Evolutionary conservation across 2,329 filamentous ascomycete genomes (phyloP).

Genomic region (Ophiostoma australiae): DNA sequence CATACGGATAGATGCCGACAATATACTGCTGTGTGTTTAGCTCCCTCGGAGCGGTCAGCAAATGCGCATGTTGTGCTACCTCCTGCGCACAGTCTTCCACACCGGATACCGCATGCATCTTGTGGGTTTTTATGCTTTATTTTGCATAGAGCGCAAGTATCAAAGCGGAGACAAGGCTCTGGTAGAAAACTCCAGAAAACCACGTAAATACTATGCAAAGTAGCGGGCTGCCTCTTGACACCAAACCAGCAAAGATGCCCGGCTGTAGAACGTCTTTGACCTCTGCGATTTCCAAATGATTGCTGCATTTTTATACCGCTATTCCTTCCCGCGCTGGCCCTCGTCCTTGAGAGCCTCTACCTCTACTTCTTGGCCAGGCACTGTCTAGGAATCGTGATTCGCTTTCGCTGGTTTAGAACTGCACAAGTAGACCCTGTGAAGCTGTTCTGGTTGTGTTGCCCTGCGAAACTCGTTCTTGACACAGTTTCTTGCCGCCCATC

Average conservation of each 20-base stretch:
- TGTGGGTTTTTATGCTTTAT: not conserved
- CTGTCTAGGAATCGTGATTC: not conserved
- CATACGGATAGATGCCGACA: not conserved
- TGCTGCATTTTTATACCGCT: no score
- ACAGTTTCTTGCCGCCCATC: not conserved
- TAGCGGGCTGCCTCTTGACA: not conserved
- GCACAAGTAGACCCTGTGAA: not conserved
- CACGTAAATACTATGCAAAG: not conserved
- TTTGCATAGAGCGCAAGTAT: not conserved
- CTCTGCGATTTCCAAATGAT: no score
- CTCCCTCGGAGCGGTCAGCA: not conserved
- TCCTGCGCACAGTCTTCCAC: not conserved
- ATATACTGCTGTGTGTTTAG: no score
- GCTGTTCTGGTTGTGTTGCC: not conserved
- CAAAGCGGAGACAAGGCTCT: slow-evolving; percentile 1
- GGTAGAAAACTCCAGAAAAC: not conserved
- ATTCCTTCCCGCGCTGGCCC: no score
- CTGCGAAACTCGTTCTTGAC: not conserved
- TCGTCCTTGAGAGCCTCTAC: no score
- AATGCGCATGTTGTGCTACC: not conserved
- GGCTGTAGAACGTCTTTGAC: not conserved
- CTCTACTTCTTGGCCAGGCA: not conserved
- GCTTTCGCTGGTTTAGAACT: no score
- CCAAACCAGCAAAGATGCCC: not conserved
- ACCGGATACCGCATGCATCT: not conserved